Conservation (phyloP, 1,139 yeast genomes). For the Taphrina sp. region DNA sequence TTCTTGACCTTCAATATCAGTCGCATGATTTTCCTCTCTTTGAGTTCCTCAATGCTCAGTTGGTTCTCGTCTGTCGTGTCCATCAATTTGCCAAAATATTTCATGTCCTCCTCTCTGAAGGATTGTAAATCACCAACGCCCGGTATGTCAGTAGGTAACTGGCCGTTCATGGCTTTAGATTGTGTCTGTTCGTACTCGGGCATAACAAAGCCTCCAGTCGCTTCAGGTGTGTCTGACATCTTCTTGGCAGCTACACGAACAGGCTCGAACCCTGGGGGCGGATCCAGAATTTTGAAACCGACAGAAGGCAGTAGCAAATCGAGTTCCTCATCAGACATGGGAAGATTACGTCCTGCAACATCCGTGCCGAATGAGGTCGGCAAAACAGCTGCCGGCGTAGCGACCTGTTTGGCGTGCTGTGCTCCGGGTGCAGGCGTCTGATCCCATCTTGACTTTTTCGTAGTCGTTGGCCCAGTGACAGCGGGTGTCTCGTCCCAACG, state of each 20-base stretch:
- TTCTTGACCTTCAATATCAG: slow-evolving; percentile 70
- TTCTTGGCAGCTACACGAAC: slow-evolving; percentile 40
- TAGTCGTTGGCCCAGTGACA: slow-evolving; percentile 33
- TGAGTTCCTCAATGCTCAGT: slow-evolving; percentile 54
- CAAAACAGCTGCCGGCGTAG: slow-evolving; percentile 38
- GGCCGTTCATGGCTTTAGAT: slow-evolving; percentile 40
- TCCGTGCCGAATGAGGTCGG: slow-evolving; percentile 47
- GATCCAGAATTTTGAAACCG: slow-evolving; percentile 53
- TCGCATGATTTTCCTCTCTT: slow-evolving; percentile 62
- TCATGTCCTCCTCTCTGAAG: slow-evolving; percentile 69
- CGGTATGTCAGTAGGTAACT: slow-evolving; percentile 57
- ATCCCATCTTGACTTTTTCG: slow-evolving; percentile 41
- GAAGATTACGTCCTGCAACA: slow-evolving; percentile 43
- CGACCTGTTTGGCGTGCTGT: slow-evolving; percentile 19
- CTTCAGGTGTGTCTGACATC: slow-evolving; percentile 46
- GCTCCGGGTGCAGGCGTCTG: slow-evolving; percentile 40
- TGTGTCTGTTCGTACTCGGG: slow-evolving; percentile 42
- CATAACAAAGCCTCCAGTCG: slow-evolving; percentile 44
- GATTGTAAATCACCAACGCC: slow-evolving; percentile 63
- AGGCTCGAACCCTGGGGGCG: slow-evolving; percentile 54
- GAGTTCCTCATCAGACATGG: slow-evolving; percentile 53
- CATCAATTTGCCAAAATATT: slow-evolving; percentile 66
- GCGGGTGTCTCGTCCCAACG: slow-evolving; percentile 41
- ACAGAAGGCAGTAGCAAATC: slow-evolving; percentile 54
- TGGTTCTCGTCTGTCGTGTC: slow-evolving; percentile 45